These are phyloP conservation scores for Neurospora sp. DNA, from an alignment of 495 filamentous ascomycete genomes.

Conservation along the genomic window DNA sequence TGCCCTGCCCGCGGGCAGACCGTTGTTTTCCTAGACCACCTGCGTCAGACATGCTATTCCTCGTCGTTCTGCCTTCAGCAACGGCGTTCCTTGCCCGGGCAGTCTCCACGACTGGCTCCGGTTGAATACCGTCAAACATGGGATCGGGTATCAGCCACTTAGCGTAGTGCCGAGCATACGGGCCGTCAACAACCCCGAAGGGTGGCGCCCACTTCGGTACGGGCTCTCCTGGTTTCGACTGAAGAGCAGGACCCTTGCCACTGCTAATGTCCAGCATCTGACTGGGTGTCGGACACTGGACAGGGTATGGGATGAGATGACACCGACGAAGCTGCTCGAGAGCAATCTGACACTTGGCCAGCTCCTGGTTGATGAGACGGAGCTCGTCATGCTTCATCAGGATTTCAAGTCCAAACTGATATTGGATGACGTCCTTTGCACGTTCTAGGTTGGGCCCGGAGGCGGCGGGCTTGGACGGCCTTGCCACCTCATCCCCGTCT, in stretches of 20 bases:
- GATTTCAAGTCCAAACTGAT: conserved; percentile 85
- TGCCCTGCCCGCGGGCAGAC: conserved; percentile 46
- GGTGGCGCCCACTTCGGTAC: conserved; percentile 61
- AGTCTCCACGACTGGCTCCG: conserved; percentile 27
- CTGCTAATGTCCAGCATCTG: conserved; percentile 56
- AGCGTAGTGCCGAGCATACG: conserved; percentile 88
- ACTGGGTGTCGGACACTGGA: conserved; percentile 46
- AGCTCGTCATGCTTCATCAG: conserved; percentile 90
- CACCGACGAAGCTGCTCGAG: conserved; percentile 91
- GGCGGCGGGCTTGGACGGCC: conserved; percentile 12
- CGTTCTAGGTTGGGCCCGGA: conserved; percentile 20
- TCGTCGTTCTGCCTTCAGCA: conserved; percentile 62
- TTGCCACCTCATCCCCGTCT: conserved; percentile 9
- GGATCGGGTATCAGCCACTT: conserved; percentile 88
- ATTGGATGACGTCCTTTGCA: conserved; percentile 64
- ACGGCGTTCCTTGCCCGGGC: conserved; percentile 28
- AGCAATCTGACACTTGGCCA: conserved; percentile 92
- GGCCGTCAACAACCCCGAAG: conserved; percentile 82
- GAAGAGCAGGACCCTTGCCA: conserved; percentile 60
- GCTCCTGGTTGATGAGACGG: conserved; percentile 87
- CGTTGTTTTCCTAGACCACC: conserved; percentile 48
- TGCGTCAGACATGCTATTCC: conserved; percentile 56
- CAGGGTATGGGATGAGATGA: conserved; percentile 79
- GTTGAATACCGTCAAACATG: conserved; percentile 63
- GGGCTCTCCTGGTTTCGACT: conserved; percentile 43